Evolutionary conservation across 306 rosid species (phyloP).

Genomic region (Vachellia collinsii): DNA sequence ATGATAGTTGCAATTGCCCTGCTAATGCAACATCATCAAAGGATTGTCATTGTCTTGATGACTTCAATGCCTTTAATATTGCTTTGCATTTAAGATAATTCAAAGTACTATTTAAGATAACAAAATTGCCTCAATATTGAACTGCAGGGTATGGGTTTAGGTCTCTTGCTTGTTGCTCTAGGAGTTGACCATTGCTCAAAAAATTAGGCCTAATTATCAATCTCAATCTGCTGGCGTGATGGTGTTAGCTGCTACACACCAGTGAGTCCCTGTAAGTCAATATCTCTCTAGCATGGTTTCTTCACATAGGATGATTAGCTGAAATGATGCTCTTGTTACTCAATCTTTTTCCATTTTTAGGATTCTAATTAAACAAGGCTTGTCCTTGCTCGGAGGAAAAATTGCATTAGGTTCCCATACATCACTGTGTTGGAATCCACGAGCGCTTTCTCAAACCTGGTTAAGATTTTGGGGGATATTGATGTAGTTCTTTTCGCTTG

Average conservation of each 20-base stretch:
- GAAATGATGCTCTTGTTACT: constrained; percentile 47
- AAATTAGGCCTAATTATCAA: constrained; percentile 76
- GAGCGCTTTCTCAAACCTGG: neutral
- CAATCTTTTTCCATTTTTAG: constrained; percentile 53
- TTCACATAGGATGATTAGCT: constrained; percentile 59
- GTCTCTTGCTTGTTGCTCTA: constrained; percentile 78
- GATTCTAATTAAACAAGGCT: constrained; percentile 33
- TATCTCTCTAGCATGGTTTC: constrained; percentile 57
- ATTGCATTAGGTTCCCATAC: constrained; percentile 49
- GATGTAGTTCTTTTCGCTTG: neutral
- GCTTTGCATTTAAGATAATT: constrained; percentile 44
- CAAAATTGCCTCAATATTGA: constrained; percentile 68
- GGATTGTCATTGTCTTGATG: constrained; percentile 45
- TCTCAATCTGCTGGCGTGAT: constrained; percentile 73
- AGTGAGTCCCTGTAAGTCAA: constrained; percentile 68
- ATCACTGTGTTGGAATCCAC: constrained; percentile 12
- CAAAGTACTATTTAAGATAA: constrained; percentile 51
- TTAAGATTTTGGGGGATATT: constrained; percentile 19
- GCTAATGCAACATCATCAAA: constrained; percentile 36
- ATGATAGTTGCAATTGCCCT: constrained; percentile 34
- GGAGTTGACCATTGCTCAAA: constrained; percentile 82
- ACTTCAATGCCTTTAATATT: constrained; percentile 32
- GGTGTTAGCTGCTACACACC: constrained; percentile 65
- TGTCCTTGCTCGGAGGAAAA: constrained; percentile 39
- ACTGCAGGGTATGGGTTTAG: constrained; percentile 96